Base-by-base conservation (phyloP, 495 filamentous ascomycete genomes). In the Penicillium paradoxum region DNA sequence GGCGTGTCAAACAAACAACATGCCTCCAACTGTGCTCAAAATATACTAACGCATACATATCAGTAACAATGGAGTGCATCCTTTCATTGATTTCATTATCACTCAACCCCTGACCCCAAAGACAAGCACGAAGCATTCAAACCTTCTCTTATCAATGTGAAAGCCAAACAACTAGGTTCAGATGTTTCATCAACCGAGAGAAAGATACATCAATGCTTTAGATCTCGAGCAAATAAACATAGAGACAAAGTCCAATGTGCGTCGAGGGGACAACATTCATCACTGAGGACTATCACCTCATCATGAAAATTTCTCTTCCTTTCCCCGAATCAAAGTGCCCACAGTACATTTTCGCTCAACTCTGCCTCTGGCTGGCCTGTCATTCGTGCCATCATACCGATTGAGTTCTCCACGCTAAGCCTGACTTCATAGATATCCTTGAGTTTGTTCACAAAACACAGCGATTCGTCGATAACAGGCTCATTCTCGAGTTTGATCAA, bases 401-500 rank as follows among this genome's bases (percentile, higher is more conserved):
- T 14, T 1, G 24, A 18, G 13, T 29, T 27, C 15, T 29, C 41
- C 15, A 44, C 24, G 14, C 24, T 15, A 11, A 44, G 25, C 25
- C 41, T 44, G 15, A 29, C 15, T 17, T 11, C n/a, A 8, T 15
- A 13, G 24, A 27, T 4, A 11, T 29, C 41, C n/a, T 17, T 7
- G n/a, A 44, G 14, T 17, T 13, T 44, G 3, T 17, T 27, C 25
- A 44, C n/a, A 33, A 40, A 22, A 13, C 32, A 34, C 0, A 36
- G 42, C 4, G 32, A 24, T 5, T 44, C 55, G 7, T 41, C 54
- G 33, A 53, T 41, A 38, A 49, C 38, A 25, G 46, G 33, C 19
- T 48, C 21, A 1, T 48, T 19, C n/a, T 48, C 45, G 10, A 25
- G 30, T 2, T 22, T 25, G 13, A 36, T 22, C 8, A 22, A 15